These are phyloP conservation scores for Pisolithus sp. DNA, from an alignment of 768 basidiomycete genomes.

Conservation along the genomic window DNA sequence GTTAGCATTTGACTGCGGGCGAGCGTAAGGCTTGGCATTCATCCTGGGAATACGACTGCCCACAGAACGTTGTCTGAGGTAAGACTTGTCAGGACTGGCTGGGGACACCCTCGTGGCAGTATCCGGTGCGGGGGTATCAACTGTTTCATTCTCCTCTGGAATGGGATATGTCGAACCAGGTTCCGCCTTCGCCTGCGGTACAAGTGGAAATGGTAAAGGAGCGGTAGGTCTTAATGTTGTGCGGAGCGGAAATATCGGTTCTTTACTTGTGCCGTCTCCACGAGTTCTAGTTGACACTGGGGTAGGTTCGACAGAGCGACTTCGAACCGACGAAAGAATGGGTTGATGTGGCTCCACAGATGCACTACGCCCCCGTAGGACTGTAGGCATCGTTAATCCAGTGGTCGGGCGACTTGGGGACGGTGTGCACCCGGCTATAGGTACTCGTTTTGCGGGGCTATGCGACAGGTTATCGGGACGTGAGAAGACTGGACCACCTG, in stretches of 20 bases:
- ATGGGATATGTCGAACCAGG: constrained; percentile 23
- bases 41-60: constrained; percentile 60
- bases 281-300: constrained; percentile 4
- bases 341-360: constrained; percentile 31
- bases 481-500: constrained; percentile 33
- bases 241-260: constrained; percentile 16
- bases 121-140: constrained; percentile 1
- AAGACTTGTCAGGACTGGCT: constrained; percentile 33
- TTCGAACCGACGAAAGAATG: constrained; percentile 10
- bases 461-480: constrained; percentile 33
- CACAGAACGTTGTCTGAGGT: constrained; percentile 38
- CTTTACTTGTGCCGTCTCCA: constrained; percentile 10
- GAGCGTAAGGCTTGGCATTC: constrained; percentile 51
- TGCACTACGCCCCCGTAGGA: constrained; percentile 23
- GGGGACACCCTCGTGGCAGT: constrained; percentile 10
- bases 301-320: constrained; percentile 27
- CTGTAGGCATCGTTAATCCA: constrained; percentile 13
- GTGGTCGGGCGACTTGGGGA: constrained; percentile 25
- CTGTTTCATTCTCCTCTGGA: constrained; percentile 26
- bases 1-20: constrained; percentile 22
- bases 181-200: constrained; percentile 14
- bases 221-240: constrained; percentile 3
- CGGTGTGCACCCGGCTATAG: constrained; percentile 19
- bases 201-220: constrained; percentile 26
- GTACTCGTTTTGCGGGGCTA: constrained; percentile 31